Evolutionary conservation across 2,329 filamentous ascomycete species (phyloP).

Genomic region (Colletotrichum spinosum): DNA sequence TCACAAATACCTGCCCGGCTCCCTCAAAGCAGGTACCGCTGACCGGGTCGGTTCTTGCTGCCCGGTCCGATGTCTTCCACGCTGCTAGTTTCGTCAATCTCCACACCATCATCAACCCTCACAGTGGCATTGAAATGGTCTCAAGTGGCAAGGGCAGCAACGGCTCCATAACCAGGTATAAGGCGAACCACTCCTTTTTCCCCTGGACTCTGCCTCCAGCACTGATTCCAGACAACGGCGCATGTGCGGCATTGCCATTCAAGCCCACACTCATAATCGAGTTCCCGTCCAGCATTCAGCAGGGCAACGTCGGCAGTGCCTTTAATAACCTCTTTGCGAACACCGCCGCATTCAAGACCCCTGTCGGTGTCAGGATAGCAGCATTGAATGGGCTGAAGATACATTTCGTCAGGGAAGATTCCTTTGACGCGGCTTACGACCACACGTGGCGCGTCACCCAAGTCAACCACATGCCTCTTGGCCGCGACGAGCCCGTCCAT

Average conservation of each 20-base stretch:
- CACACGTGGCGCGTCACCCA: constrained; percentile 78
- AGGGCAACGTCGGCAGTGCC: constrained; percentile 43
- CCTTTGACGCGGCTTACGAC: constrained; percentile 49
- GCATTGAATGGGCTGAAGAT: constrained; percentile 69
- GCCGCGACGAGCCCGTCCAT: constrained; percentile 88
- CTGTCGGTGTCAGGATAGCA: constrained; percentile 44
- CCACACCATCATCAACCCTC: constrained; percentile 78
- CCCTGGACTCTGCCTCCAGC: constrained; percentile 90
- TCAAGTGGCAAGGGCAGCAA: constrained; percentile 56
- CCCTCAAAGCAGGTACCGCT: constrained; percentile 71
- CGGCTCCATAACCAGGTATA: constrained; percentile 48
- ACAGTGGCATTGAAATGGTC: constrained; percentile 56
- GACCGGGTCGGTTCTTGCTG: constrained; percentile 82
- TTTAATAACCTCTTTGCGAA: constrained; percentile 59
- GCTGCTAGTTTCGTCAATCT: constrained; percentile 87
- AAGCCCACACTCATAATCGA: constrained; percentile 77
- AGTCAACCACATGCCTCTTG: constrained; percentile 83
- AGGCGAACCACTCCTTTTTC: constrained; percentile 85
- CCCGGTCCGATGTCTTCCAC: constrained; percentile 86
- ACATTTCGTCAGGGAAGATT: constrained; percentile 74
- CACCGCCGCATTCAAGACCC: constrained; percentile 40
- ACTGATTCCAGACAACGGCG: constrained; percentile 81
- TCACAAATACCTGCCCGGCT: constrained; percentile 74
- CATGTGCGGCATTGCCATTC: constrained; percentile 77
- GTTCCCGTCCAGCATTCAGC: constrained; percentile 64